phyloP scores from a whole-genome alignment of 768 basidiomycete species.

The Polyporus arcularius region DNA sequence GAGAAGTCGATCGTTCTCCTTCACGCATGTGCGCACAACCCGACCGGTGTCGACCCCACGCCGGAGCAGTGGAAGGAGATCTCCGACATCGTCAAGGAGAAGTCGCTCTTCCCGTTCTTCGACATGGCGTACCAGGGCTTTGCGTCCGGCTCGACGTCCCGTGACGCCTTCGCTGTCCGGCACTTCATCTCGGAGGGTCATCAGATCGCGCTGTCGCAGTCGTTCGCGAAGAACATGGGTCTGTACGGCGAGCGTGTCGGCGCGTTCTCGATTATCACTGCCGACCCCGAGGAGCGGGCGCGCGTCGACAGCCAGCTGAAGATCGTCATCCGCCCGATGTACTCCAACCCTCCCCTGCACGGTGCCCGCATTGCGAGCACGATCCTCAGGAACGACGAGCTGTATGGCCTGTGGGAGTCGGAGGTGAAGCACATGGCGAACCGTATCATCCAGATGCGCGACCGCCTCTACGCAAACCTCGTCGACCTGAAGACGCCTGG shows the following conservation, averaged over 20 bases:
- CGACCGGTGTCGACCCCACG: slow-evolving; percentile 97
- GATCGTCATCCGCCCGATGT: slow-evolving; percentile 94
- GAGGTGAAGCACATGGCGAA: slow-evolving; percentile 97
- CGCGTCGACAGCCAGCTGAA: slow-evolving; percentile 93
- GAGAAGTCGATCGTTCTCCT: slow-evolving; percentile 84
- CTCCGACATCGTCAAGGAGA: slow-evolving; percentile 84
- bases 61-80: slow-evolving; percentile 90
- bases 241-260: slow-evolving; percentile 98
- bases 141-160: slow-evolving; percentile 87
- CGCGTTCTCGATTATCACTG: slow-evolving; percentile 84
- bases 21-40: slow-evolving; percentile 98
- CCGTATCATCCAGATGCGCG: slow-evolving; percentile 91
- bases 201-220: slow-evolving; percentile 88
- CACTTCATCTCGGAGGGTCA: slow-evolving; percentile 92
- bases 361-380: slow-evolving; percentile 86
- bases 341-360: slow-evolving; percentile 95
- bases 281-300: slow-evolving; percentile 72
- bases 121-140: slow-evolving; percentile 99
- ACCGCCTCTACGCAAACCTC: slow-evolving; percentile 76
- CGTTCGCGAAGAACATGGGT: slow-evolving; percentile 99
- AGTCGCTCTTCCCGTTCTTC: slow-evolving; percentile 95
- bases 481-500: slow-evolving; percentile 88
- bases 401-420: slow-evolving; percentile 85
- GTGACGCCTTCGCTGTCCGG: slow-evolving; percentile 93
- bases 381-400: slow-evolving; percentile 71